These are phyloP conservation scores for Naganishia randhawae DNA, from an alignment of 768 basidiomycete genomes.

Conservation along the genomic window DNA sequence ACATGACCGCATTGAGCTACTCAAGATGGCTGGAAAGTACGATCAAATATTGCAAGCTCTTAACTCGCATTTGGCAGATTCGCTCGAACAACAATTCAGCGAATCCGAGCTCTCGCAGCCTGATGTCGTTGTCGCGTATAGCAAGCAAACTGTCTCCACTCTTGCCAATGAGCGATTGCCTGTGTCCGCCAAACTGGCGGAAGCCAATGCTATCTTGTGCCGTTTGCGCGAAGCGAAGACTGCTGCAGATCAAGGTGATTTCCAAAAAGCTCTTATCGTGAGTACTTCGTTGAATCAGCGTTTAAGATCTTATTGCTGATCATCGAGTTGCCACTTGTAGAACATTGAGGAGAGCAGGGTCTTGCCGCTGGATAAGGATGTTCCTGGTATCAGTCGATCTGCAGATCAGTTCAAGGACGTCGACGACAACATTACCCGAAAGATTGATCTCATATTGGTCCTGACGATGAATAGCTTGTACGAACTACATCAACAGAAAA, in stretches of 20 bases:
- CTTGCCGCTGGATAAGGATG: conserved; percentile 79
- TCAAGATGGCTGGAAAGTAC: conserved; percentile 90
- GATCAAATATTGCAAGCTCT: conserved; percentile 80
- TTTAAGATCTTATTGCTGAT: neutral
- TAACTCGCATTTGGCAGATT: conserved; percentile 78
- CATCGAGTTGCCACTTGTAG: neutral
- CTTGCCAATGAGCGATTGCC: conserved; percentile 16
- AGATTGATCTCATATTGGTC: conserved; percentile 79
- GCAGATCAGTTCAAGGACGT: conserved; percentile 89
- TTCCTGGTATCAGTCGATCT: conserved; percentile 74
- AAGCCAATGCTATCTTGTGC: conserved; percentile 16
- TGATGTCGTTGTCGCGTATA: conserved; percentile 71
- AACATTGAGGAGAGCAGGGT: conserved; percentile 69
- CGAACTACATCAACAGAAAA: conserved; percentile 71
- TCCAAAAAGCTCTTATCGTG: conserved; percentile 68
- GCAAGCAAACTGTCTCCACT: conserved; percentile 59
- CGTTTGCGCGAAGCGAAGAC: conserved; percentile 63
- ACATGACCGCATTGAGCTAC: conserved; percentile 87
- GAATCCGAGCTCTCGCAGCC: conserved; percentile 63
- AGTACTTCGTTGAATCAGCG: conserved; percentile 38
- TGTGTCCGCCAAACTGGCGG: conserved; percentile 13
- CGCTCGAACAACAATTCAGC: conserved; percentile 60
- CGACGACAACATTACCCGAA: conserved; percentile 75
- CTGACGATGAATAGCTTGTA: conserved; percentile 90
- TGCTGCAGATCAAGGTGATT: conserved; percentile 62